Evolutionary conservation across 345 rosid species (phyloP).

Genomic region (Populus tremula): DNA sequence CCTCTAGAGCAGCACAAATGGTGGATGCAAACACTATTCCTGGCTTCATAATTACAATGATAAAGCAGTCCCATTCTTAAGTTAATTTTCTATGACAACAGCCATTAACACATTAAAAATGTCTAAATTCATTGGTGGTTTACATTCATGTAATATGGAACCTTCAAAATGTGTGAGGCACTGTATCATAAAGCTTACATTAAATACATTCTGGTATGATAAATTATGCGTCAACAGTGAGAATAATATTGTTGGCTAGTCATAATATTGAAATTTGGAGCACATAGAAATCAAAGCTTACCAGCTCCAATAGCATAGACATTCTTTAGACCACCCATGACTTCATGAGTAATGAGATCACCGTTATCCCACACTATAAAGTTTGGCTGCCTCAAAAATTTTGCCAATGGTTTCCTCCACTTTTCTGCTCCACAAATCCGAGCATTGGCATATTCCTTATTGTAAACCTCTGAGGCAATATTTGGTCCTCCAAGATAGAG

Average conservation of each 20-base stretch:
- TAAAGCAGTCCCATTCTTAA: background rate
- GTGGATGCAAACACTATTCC: background rate
- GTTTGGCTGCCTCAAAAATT: conserved; percentile 84
- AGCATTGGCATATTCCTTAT: conserved; percentile 94
- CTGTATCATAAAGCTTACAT: background rate
- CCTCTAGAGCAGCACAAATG: background rate
- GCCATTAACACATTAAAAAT: background rate
- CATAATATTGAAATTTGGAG: background rate
- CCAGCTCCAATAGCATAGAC: conserved; percentile 99
- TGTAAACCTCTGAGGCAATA: conserved; percentile 92
- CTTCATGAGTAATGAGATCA: conserved; percentile 97
- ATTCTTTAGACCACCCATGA: conserved; percentile 97
- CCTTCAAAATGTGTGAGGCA: background rate
- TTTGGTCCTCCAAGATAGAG: conserved; percentile 97
- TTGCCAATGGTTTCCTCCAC: conserved; percentile 92
- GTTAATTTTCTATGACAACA: background rate
- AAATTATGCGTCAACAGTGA: background rate
- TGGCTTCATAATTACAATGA: background rate
- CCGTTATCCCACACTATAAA: conserved; percentile 95
- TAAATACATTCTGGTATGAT: background rate
- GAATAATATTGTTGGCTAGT: background rate
- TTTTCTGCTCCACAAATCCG: conserved; percentile 90
- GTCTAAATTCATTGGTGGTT: background rate
- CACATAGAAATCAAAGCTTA: conserved; percentile 25
- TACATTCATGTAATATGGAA: background rate